These are phyloP conservation scores for Filobasidium wieringae DNA, from an alignment of 768 basidiomycete genomes.

Conservation along the genomic window DNA sequence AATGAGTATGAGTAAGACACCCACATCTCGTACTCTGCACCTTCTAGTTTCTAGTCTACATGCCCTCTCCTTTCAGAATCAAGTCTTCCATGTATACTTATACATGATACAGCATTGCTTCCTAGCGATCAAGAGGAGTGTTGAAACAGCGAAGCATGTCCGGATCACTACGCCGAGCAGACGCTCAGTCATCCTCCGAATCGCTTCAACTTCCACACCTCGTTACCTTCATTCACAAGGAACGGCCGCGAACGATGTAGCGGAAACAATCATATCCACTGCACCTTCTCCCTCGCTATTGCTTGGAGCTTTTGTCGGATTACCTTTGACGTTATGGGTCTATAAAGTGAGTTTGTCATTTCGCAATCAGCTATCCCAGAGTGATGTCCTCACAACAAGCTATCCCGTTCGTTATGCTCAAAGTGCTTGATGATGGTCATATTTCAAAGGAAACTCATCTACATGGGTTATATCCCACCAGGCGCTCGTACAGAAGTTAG, in stretches of 20 bases:
- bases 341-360: slow-evolving; percentile 40
- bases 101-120: too few species aligned
- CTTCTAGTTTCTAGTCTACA: too few species aligned
- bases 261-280: slow-evolving; percentile 20
- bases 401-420: background rate
- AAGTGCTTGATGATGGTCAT: slow-evolving; percentile 46
- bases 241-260: background rate
- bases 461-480: slow-evolving; percentile 40
- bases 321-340: slow-evolving; percentile 42
- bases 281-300: slow-evolving; percentile 36
- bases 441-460: slow-evolving; percentile 48
- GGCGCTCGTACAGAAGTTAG: slow-evolving; percentile 9
- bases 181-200: too few species aligned
- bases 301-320: slow-evolving; percentile 36
- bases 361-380: background rate
- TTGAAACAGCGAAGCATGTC: too few species aligned
- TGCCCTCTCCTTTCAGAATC: too few species aligned
- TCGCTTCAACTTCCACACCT: too few species aligned
- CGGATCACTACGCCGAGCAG: too few species aligned
- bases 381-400: background rate
- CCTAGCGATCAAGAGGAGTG: too few species aligned
- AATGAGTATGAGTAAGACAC: too few species aligned
- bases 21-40: too few species aligned
- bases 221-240: too few species aligned
- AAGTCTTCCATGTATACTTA: too few species aligned